Conservation (phyloP, 2,329 filamentous ascomycete species). For the Monilinia fructigena region DNA sequence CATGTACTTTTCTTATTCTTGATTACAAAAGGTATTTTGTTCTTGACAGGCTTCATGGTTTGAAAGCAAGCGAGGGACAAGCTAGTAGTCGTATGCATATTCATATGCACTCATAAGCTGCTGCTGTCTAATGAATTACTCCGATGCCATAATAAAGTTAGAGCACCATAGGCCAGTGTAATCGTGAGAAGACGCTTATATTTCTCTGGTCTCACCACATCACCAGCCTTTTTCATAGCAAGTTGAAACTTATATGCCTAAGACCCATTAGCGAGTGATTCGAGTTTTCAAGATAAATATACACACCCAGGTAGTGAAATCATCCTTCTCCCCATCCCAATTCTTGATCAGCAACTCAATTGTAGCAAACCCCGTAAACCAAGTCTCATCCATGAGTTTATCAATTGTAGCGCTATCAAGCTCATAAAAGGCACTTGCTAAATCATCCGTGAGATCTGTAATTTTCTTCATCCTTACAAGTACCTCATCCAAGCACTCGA, state of each 20-base stretch:
- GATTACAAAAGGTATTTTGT: neutral
- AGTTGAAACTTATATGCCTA: conserved; percentile 37
- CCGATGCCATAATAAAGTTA: neutral
- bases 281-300: neutral
- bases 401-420: conserved; percentile 60
- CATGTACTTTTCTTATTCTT: conserved; percentile 3
- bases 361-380: conserved; percentile 56
- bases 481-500: conserved; percentile 53
- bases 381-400: conserved; percentile 56
- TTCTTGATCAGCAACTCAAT: conserved; percentile 55
- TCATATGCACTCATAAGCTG: neutral
- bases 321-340: conserved; percentile 68
- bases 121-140: neutral
- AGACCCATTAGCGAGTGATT: conserved; percentile 18
- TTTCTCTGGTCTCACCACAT: neutral
- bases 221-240: conserved; percentile 34
- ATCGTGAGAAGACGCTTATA: neutral
- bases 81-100: neutral
- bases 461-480: conserved; percentile 57
- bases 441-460: conserved; percentile 66
- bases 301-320: conserved; percentile 70
- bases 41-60: neutral
- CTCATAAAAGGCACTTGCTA: conserved; percentile 72
- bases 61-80: neutral
- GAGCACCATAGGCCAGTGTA: neutral